phyloP scores from a whole-genome alignment of 1,139 yeast genomes.

The Geotrichum candidum region DNA sequence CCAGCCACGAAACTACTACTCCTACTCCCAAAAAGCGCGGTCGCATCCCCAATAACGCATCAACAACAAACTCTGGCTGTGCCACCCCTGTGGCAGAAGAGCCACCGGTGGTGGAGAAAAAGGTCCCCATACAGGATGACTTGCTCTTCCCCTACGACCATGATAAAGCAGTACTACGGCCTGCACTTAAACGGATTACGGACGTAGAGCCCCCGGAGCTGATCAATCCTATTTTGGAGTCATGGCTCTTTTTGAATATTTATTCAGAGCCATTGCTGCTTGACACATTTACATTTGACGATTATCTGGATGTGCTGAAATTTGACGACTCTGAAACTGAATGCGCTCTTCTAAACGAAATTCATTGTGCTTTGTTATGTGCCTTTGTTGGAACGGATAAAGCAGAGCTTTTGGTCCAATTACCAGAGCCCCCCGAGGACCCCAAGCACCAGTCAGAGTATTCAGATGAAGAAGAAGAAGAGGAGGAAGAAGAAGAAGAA shows the following conservation, averaged over 20 bases:
- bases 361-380: conserved; percentile 53
- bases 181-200: conserved; percentile 12
- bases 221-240: conserved; percentile 42
- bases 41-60: conserved; percentile 3
- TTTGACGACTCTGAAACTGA: conserved; percentile 42
- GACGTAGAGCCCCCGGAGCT: conserved; percentile 19
- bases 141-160: conserved; percentile 21
- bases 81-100: conserved; percentile 13
- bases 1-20: not conserved
- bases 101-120: conserved; percentile 1
- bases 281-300: conserved; percentile 76
- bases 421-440: conserved; percentile 37
- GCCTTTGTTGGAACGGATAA: conserved; percentile 27
- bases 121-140: conserved; percentile 24
- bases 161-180: conserved; percentile 11
- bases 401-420: conserved; percentile 35
- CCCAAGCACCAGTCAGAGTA: conserved; percentile 20
- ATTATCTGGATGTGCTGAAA: conserved; percentile 58
- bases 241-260: conserved; percentile 71
- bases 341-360: conserved; percentile 59
- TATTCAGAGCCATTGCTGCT: conserved; percentile 58
- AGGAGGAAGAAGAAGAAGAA: conserved; percentile 29
- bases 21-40: conserved; percentile 11
- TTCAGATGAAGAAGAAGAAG: conserved; percentile 31
- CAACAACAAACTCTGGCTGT: conserved; percentile 10